A percentile compares a stretch with the other conserved stretches of the same genome.
Conservation (phyloP, 1,139 yeast genomes). For the Sugiyamaella japonica region DNA sequence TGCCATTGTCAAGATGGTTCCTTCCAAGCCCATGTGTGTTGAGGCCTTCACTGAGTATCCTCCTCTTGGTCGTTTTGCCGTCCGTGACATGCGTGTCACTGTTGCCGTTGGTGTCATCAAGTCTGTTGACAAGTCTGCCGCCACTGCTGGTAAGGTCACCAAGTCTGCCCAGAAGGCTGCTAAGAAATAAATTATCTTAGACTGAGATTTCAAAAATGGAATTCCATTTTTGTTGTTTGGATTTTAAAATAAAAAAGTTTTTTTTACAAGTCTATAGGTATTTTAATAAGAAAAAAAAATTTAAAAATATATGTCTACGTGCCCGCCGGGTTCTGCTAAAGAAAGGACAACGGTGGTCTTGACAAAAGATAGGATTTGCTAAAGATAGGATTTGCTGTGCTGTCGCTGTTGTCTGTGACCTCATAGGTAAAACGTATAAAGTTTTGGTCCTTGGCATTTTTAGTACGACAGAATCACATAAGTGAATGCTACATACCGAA, state of each 20-base stretch:
- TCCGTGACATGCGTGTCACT: conserved; percentile 99
- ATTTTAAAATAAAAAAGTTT: conserved; percentile 1
- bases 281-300: conserved; percentile 17
- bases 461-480: too few species aligned
- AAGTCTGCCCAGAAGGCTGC: conserved; percentile 99
- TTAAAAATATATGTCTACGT: conserved; percentile 6
- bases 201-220: conserved; percentile 13
- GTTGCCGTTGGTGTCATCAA: conserved; percentile 99
- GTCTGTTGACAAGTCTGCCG: conserved; percentile 93
- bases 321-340: not conserved
- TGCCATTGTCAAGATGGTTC: conserved; percentile 86
- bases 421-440: too few species aligned
- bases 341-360: not conserved
- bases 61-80: conserved; percentile 99
- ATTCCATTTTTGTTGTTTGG: conserved; percentile 1
- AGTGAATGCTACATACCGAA: too few species aligned
- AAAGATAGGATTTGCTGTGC: too few species aligned
- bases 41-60: conserved; percentile 97
- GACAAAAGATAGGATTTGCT: too few species aligned
- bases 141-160: conserved; percentile 94
- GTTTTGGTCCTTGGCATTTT: too few species aligned
- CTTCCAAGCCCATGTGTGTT: conserved; percentile 97
- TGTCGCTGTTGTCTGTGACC: too few species aligned
- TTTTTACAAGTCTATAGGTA: conserved; percentile 9
- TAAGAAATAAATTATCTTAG: conserved; percentile 69